Evolutionary conservation across 306 rosid species (phyloP).

Genomic region (Prinsepia uniflora): DNA sequence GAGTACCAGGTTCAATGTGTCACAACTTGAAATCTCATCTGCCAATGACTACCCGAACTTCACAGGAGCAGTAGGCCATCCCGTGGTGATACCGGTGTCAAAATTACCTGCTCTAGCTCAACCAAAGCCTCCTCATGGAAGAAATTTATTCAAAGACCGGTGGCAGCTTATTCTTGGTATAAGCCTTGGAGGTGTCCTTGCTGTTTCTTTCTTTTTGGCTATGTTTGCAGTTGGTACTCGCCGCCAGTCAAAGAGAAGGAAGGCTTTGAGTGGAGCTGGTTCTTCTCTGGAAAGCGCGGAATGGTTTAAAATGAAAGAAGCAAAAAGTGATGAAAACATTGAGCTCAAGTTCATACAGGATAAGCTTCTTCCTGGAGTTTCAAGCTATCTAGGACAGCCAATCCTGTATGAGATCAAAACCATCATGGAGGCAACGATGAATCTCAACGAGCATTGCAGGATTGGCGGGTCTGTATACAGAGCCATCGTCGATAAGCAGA

Average conservation of each 20-base stretch:
- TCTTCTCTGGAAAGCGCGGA: slow-evolving; percentile 39
- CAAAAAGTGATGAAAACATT: neutral
- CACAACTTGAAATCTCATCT: slow-evolving; percentile 28
- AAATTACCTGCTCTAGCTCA: slow-evolving; percentile 48
- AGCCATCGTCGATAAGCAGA: slow-evolving; percentile 48
- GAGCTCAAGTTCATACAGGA: slow-evolving; percentile 17
- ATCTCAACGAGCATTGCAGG: slow-evolving; percentile 44
- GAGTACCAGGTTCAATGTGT: slow-evolving; percentile 46
- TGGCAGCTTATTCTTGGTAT: slow-evolving; percentile 27
- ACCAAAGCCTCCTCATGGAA: slow-evolving; percentile 17
- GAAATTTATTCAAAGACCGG: slow-evolving; percentile 15
- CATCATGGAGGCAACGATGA: slow-evolving; percentile 65
- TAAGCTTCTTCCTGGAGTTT: slow-evolving; percentile 64
- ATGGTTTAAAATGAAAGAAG: slow-evolving; percentile 16
- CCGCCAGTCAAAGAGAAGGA: slow-evolving; percentile 31
- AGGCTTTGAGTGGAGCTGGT: slow-evolving; percentile 28
- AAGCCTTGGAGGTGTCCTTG: slow-evolving; percentile 39
- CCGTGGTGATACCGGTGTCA: slow-evolving; percentile 57
- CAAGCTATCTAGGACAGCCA: slow-evolving; percentile 68
- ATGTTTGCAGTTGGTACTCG: slow-evolving; percentile 23
- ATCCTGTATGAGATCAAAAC: slow-evolving; percentile 43
- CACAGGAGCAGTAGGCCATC: slow-evolving; percentile 34
- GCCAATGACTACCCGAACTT: slow-evolving; percentile 42
- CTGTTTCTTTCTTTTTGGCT: slow-evolving; percentile 20
- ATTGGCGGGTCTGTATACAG: slow-evolving; percentile 68